A percentile compares a stretch with the other conserved stretches of the same genome.
Evolutionary conservation across 208 protist species (phyloP).

Genomic region (Leishmania mexicana): DNA sequence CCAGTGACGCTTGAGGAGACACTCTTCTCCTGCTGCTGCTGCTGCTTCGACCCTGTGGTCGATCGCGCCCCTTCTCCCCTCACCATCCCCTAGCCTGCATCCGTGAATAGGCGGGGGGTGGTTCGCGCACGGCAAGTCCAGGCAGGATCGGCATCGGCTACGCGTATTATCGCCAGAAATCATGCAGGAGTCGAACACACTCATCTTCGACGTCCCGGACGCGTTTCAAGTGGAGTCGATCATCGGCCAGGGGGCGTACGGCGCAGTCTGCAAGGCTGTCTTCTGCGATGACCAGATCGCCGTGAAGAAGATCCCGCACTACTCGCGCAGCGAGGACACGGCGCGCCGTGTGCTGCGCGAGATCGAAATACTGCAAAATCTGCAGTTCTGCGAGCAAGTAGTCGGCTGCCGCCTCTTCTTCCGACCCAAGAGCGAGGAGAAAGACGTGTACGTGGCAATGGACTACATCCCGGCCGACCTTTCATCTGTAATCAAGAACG

Average conservation of each 20-base stretch:
- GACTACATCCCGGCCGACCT: constrained; percentile 88
- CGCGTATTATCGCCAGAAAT: neutral
- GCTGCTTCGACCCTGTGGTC: no score
- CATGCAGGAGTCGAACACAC: constrained; percentile 42
- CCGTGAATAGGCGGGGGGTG: neutral
- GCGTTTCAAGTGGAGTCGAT: constrained; percentile 90
- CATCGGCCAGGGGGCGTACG: constrained; percentile 93
- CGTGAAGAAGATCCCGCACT: constrained; percentile 92
- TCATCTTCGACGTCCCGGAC: constrained; percentile 90
- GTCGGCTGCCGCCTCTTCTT: constrained; percentile 88
- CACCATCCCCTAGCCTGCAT: neutral
- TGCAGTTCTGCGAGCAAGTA: constrained; percentile 90
- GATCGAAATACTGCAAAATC: constrained; percentile 84
- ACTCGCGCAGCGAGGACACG: constrained; percentile 80
- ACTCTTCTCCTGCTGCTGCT: no score
- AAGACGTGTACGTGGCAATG: constrained; percentile 94
- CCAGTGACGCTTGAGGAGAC: no score
- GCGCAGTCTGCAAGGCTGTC: constrained; percentile 91
- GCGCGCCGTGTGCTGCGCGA: constrained; percentile 87
- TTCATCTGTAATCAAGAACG: constrained; percentile 83
- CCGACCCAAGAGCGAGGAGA: constrained; percentile 86
- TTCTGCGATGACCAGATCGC: constrained; percentile 80
- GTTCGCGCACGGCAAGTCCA: neutral
- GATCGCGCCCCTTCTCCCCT: neutral
- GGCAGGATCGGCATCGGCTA: neutral